phyloP scores from a whole-genome alignment of 257 asterid genomes.

The Fraxinus anomala region DNA sequence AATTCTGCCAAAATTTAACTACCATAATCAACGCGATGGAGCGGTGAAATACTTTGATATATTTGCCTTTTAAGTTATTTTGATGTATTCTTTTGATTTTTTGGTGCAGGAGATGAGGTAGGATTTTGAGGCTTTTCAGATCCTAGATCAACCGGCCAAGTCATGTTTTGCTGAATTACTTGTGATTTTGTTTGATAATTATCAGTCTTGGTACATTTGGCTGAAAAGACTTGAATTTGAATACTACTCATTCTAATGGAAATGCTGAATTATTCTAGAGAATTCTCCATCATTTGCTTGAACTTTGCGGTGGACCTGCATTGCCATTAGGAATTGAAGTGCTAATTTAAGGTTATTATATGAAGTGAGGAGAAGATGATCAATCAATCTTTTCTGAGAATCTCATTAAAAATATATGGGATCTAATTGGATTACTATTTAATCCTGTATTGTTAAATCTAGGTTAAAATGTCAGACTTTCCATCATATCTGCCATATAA shows the following conservation, averaged over 20 bases:
- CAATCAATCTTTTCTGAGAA: neutral
- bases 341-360: neutral
- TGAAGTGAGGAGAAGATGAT: neutral
- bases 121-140: conserved; percentile 21
- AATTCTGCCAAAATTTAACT: neutral
- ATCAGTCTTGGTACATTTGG: neutral
- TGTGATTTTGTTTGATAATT: conserved; percentile 5
- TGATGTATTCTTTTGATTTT: conserved; percentile 7
- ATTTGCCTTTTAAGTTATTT: neutral
- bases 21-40: neutral
- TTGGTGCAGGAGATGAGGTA: conserved; percentile 93
- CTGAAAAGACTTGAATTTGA: conserved; percentile 4
- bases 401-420: neutral
- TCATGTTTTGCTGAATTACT: conserved; percentile 12
- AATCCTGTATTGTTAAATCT: neutral
- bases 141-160: conserved; percentile 21
- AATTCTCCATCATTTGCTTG: neutral
- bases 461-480: neutral
- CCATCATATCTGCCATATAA: neutral
- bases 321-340: neutral
- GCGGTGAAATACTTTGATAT: neutral
- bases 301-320: neutral
- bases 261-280: neutral
- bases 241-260: neutral
- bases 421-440: neutral